Evolutionary conservation across 2,329 filamentous ascomycete species (phyloP).

Genomic region (Exophiala sideris): DNA sequence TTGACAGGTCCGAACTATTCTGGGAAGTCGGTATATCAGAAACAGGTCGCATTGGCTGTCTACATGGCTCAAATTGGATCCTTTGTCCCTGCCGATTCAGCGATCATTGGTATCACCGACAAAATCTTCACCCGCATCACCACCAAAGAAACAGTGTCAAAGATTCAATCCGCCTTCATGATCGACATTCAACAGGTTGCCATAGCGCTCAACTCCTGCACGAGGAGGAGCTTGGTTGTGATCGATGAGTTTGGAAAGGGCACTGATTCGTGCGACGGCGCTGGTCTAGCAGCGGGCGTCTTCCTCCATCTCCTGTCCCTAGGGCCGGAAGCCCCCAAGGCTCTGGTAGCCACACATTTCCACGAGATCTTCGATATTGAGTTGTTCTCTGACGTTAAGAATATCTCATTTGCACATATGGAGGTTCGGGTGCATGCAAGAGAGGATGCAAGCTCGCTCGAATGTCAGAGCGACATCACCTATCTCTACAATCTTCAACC

Average conservation of each 20-base stretch:
- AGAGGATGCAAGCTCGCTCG: constrained; percentile 8
- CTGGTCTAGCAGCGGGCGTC: constrained; percentile 61
- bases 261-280: constrained; percentile 58
- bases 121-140: constrained; percentile 85
- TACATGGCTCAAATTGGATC: constrained; percentile 91
- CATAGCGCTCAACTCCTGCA: constrained; percentile 70
- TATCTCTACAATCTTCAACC: constrained; percentile 65
- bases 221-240: constrained; percentile 73
- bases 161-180: constrained; percentile 65
- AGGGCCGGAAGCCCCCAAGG: constrained; percentile 52
- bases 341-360: constrained; percentile 62
- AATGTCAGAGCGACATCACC: constrained; percentile 53
- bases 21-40: constrained; percentile 93
- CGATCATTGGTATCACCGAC: constrained; percentile 81
- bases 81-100: constrained; percentile 77
- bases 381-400: constrained; percentile 46
- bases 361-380: constrained; percentile 56
- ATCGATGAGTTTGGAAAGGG: constrained; percentile 87
- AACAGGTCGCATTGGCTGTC: constrained; percentile 84
- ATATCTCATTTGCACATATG: constrained; percentile 58
- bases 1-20: constrained; percentile 95
- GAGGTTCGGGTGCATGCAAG: constrained; percentile 46
- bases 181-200: constrained; percentile 86
- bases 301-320: constrained; percentile 56
- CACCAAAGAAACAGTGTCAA: constrained; percentile 66